Evolutionary conservation across 2,329 filamentous ascomycete genomes (phyloP), one percentile per base, ranked within the genome.

Genomic region (Coniochaeta ligniaria): DNA sequence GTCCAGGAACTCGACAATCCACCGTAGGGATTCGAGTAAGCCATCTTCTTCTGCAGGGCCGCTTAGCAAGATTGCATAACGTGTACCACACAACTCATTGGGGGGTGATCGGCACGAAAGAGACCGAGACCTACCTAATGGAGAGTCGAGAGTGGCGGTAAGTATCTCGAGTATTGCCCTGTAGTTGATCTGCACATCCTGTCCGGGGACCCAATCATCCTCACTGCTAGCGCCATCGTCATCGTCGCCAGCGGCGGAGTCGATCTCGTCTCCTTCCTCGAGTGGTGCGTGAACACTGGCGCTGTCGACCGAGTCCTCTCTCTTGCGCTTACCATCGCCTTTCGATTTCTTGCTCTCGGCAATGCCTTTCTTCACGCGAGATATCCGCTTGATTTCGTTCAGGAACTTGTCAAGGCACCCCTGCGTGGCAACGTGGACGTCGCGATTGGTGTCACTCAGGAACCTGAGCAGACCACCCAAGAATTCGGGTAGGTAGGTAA

Each of bases 1-100:
- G 64, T 98, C 93, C 66, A 99, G 89, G 72, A 99, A 97, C 62
- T 90, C 90, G 66, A 97, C 92, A 65, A 99, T 92, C 95, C 95
- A 99, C 63, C 92, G 86, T 31, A 99, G 80, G 3, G 93, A 92
- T 59, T 96, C 96, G 43, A 97, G 81, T 52, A 97, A 84, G 65
- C 96, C 93, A 69, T 96, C 91, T 72, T 98, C 92, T 71, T 97
- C 93, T 88, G 71, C 66, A 59, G 68, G 61, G 58, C 57, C 22
- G 59, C 65, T 69, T 45, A 58, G 56, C 56, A 58, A 58, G 9
- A 22, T n/a, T 45, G 36, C 22, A 45, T 58, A 28, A 36, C 20
- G 22, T 7, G 54, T 22, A 14, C 6, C 28, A 28, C 16, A 67
- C 62, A 55, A 35, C 43, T 57, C 41, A 47, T 28, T 54, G 43